Base-by-base conservation (phyloP, 108 stramenopile species). In the Fistulifera pelliculosa region DNA sequence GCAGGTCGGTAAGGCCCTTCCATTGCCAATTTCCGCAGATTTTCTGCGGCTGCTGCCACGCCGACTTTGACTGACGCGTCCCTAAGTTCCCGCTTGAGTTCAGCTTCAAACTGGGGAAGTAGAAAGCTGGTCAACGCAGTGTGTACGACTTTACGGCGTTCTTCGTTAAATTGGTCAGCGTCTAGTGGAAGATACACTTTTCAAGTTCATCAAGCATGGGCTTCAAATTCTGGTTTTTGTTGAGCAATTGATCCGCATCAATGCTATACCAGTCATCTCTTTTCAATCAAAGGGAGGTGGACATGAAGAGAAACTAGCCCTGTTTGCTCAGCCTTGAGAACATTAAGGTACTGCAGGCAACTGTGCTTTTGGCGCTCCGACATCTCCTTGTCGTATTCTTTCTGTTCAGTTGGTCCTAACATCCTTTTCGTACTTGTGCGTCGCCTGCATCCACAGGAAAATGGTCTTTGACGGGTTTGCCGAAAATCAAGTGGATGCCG, bases 1-100 rank as follows among this genome's bases (percentile, higher is more conserved):
- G 80, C 71, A n/a, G 87, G 87, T 27, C 85, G 81, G 58, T 85
- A 80, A 14, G 92, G 92, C 27, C 92, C 92, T 64, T 84, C 85
- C 83, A 93, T 87, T 42, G 92, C 87, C 81, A 93, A 78, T 47
- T 66, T 50, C 26, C 67, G 69, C 13, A 93, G 69, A 55, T 70
- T 80, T 48, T 78, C 76, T 25, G 75, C 79, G 24, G 92, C 85
- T 40, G 71, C 77, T 28, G 66, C 64, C 0, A 87, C 75, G 21
- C 85, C 92, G 18, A 80, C 53, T 41, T 81, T 70, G 41, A 64
- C 71, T 5, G 87, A 76, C 10, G 72, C 79, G 54, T 89, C 81
- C 24, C 65, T 48, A 11, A 93, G 54, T 49, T 93, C 87, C 31
- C 79, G 74, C 18, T 79, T 72, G 13, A 72, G 72, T 51, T 93